Evolutionary conservation across 352 stramenopile species (phyloP).

Genomic region (Phytophthora fragariaefolia): DNA sequence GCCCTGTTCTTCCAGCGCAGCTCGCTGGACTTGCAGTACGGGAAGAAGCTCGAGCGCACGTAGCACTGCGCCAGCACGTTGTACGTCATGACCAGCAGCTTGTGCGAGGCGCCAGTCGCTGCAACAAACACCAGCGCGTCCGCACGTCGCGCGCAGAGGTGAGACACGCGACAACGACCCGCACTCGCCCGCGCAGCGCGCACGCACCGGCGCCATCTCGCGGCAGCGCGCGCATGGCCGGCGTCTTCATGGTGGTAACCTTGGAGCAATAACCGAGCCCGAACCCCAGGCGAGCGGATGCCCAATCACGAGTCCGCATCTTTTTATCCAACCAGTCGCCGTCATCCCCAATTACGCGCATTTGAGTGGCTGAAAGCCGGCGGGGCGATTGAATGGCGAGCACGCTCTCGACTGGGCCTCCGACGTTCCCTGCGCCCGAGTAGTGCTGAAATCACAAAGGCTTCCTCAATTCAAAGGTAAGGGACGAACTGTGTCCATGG

Average conservation of each 20-base stretch:
- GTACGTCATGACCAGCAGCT: conserved; percentile 85
- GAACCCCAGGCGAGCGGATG: conserved; percentile 14
- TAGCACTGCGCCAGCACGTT: conserved; percentile 89
- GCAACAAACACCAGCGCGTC: background rate
- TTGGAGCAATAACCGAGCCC: background rate
- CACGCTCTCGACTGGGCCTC: conserved; percentile 27
- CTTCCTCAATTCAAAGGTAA: conserved; percentile 87
- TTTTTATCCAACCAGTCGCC: conserved; percentile 20
- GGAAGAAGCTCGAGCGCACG: conserved; percentile 80
- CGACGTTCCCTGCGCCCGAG: conserved; percentile 23
- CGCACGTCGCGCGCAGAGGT: conserved; percentile 2
- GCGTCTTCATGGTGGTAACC: conserved; percentile 41
- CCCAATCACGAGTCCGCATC: conserved; percentile 32
- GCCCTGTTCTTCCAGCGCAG: conserved; percentile 81
- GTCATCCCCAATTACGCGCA: background rate
- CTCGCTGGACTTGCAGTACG: conserved; percentile 68
- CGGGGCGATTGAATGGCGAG: conserved; percentile 72
- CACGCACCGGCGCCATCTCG: conserved; percentile 26
- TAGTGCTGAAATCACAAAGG: conserved; percentile 91
- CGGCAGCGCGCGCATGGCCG: conserved; percentile 41
- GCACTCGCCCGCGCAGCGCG: background rate
- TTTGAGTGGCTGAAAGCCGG: conserved; percentile 38
- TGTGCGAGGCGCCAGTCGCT: conserved; percentile 34
- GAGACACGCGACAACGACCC: conserved; percentile 1
- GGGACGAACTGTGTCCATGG: conserved; percentile 2